Evolutionary conservation across 352 stramenopile genomes (phyloP), one percentile per base, ranked within the genome.

Genomic region (Globisporangium polare): DNA sequence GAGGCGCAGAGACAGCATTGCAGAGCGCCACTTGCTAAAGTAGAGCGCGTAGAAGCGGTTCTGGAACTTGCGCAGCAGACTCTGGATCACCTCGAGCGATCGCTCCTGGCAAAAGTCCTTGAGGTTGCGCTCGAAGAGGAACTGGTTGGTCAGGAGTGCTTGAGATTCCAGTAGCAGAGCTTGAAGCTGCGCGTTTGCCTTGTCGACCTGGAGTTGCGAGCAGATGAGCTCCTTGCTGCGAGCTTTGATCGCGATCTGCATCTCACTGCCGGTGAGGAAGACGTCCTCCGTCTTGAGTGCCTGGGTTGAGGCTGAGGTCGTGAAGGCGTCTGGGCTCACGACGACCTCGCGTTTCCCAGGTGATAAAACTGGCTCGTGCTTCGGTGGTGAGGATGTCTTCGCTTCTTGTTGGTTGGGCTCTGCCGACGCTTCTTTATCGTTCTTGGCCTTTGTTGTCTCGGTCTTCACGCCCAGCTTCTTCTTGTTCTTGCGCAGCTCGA

Each of bases 111-210:
- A 79, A 46, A 77, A 73, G 5, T 55, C 60, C 1, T 60, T 76
- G 15, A 89, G 63, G 26, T 88, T 80, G 10, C 70, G 70, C 52
- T 86, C 80, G 58, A 89, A 89, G 3, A 89, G 68, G 42, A 88
- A 89, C 29, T 74, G 65, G 9, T 67, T 72, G 13, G 80, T 74
- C 8, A 89, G 42, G 12, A 86, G 53, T 18, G 63, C 62, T 46
- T 86, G 70, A 1, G 74, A 72, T 3, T 66, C 52, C 10, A 12
- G 39, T 3, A 88, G 33, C 24, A 82, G 55, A 43, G 62, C 35
- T 0, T 75, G 60, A 27, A 86, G 46, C 13, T 73, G 59, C 3
- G 61, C 26, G 5, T 63, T 51, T 6, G 64, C 75, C 0, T 26
- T 37, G 6, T 59, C 22, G 13, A 67, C 65, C 35, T 66, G 53